phyloP scores from a whole-genome alignment of 129 eudicot species.

The Centella asiatica region DNA sequence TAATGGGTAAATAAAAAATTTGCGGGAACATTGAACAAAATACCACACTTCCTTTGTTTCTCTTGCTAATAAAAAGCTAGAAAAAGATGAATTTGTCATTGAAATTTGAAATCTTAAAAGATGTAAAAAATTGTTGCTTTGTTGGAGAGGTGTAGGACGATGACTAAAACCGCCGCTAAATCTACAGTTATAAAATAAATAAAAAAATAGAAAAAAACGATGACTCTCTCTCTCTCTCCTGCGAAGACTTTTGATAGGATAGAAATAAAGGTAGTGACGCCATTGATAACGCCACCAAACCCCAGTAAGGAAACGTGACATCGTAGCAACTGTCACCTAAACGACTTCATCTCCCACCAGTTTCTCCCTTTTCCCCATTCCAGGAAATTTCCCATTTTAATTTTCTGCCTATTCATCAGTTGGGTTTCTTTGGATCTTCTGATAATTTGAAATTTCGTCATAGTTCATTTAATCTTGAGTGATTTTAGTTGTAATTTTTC shows the following conservation, averaged over 20 bases:
- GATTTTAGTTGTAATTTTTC: not conserved
- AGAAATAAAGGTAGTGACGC: not conserved
- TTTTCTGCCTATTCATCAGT: not conserved
- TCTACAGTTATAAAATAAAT: no score
- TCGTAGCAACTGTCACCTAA: not conserved
- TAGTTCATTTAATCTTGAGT: not conserved
- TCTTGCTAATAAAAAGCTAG: no score
- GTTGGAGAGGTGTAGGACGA: no score
- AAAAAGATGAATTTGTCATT: no score
- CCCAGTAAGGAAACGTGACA: constrained; percentile 1
- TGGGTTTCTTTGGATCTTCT: not conserved
- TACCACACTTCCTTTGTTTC: no score
- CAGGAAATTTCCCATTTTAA: constrained; percentile 2
- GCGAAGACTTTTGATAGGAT: not conserved
- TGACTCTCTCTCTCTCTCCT: not conserved
- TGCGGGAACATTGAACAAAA: no score
- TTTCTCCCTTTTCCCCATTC: not conserved
- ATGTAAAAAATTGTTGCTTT: no score
- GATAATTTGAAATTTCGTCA: not conserved
- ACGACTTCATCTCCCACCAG: not conserved
- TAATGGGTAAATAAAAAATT: no score
- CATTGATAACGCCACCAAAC: not conserved
- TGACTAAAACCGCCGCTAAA: no score
- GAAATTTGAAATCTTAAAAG: no score
- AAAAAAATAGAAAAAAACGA: no score